phyloP scores from a whole-genome alignment of 805 yeast species.

The Pichia eremophila region DNA sequence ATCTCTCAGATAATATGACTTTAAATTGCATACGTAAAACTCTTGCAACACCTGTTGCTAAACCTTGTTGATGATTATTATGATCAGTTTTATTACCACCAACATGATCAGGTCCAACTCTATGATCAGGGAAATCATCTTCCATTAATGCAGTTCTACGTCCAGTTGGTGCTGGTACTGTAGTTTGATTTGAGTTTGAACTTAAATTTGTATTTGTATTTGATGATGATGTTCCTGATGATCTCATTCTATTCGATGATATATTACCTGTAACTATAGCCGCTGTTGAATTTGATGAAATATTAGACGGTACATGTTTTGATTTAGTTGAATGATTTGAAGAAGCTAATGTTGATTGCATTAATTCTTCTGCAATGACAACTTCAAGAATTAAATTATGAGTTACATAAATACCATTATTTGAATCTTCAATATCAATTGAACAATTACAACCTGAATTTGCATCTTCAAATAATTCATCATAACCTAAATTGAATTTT shows the following conservation, averaged over 20 bases:
- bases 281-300: slow-evolving; percentile 13
- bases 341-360: slow-evolving; percentile 29
- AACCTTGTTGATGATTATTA: slow-evolving; percentile 37
- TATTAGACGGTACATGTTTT: slow-evolving; percentile 7
- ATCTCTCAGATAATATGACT: slow-evolving; percentile 72
- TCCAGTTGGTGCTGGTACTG: background rate
- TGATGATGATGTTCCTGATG: background rate
- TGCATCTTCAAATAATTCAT: slow-evolving; percentile 24
- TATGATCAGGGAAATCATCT: slow-evolving; percentile 16
- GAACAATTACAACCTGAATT: slow-evolving; percentile 38
- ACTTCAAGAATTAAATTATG: slow-evolving; percentile 79
- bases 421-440: slow-evolving; percentile 78
- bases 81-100: slow-evolving; percentile 21
- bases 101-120: slow-evolving; percentile 25
- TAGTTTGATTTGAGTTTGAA: too few relatives aligned
- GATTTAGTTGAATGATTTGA: slow-evolving; percentile 12
- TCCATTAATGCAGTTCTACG: slow-evolving; percentile 2
- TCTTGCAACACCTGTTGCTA: slow-evolving; percentile 92
- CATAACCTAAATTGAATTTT: slow-evolving; percentile 24
- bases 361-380: slow-evolving; percentile 85
- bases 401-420: slow-evolving; percentile 62
- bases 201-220: too few relatives aligned
- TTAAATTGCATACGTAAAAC: slow-evolving; percentile 92
- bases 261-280: slow-evolving; percentile 5
- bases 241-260: slow-evolving; percentile 1